Percentiles rank a stretch among this genome's conserved stretches.
Conservation (phyloP, 169 alveolate genomes). For the Cystoisospora suis region DNA sequence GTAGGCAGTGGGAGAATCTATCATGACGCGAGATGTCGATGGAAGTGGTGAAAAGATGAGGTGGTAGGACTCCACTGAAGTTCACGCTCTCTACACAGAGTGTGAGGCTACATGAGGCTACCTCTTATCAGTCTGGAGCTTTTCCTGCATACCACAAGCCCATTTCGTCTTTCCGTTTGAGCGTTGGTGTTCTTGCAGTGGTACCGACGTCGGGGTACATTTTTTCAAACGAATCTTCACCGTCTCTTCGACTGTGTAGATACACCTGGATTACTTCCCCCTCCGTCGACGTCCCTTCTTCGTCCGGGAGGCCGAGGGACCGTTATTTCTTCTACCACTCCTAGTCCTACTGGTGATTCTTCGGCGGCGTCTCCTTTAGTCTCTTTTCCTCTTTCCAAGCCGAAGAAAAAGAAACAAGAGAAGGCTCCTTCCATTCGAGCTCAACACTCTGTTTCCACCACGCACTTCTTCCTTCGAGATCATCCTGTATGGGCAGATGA, state of each 20-base stretch:
- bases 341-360: neutral
- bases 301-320: constrained; percentile 21
- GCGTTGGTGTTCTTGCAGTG: neutral
- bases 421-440: neutral
- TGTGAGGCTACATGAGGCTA: too few species aligned
- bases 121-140: too few species aligned
- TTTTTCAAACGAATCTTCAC: constrained; percentile 14
- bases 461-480: neutral
- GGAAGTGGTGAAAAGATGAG: too few species aligned
- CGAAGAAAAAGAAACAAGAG: neutral
- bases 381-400: neutral
- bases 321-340: neutral
- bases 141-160: too few species aligned
- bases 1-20: too few species aligned
- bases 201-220: constrained; percentile 19
- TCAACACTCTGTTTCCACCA: neutral
- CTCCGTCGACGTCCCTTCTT: constrained; percentile 20
- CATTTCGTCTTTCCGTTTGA: too few species aligned
- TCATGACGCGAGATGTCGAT: too few species aligned
- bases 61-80: too few species aligned
- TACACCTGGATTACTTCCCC: constrained; percentile 62
- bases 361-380: neutral
- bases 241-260: constrained; percentile 60
- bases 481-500: constrained; percentile 19
- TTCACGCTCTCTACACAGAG: too few species aligned